phyloP scores from a whole-genome alignment of 495 filamentous ascomycete genomes.

The Hyphodiscus hymeniophilus region DNA sequence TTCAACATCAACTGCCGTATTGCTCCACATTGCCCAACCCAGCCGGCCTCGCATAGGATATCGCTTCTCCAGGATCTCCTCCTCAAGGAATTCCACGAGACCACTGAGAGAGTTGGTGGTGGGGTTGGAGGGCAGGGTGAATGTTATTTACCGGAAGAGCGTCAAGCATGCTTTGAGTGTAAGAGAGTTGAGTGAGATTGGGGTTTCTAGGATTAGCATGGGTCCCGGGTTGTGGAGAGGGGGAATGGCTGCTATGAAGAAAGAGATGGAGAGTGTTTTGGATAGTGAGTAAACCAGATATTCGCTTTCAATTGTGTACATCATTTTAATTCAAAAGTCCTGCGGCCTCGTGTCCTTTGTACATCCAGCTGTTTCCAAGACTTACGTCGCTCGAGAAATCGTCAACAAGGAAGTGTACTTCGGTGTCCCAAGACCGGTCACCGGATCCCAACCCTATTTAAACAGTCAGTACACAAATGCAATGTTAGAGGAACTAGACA shows the following conservation, averaged over 20 bases:
- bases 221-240: slow-evolving; percentile 11
- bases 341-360: too few species aligned
- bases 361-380: neutral
- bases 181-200: slow-evolving; percentile 30
- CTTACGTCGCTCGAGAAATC: slow-evolving; percentile 4
- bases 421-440: slow-evolving; percentile 16
- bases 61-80: too few species aligned
- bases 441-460: slow-evolving; percentile 20
- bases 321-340: too few species aligned
- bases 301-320: too few species aligned
- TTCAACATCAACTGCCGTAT: too few species aligned
- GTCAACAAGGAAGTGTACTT: slow-evolving; percentile 11
- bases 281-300: neutral
- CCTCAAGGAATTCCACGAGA: too few species aligned
- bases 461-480: slow-evolving; percentile 1
- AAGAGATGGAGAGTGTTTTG: neutral
- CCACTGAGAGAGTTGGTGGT: slow-evolving; percentile 28
- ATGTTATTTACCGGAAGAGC: slow-evolving; percentile 26
- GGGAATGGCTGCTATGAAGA: slow-evolving; percentile 18
- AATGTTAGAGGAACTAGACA: neutral
- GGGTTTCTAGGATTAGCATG: slow-evolving; percentile 40
- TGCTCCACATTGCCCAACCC: too few species aligned
- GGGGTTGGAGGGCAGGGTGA: slow-evolving; percentile 25
- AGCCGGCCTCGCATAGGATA: too few species aligned
- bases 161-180: slow-evolving; percentile 22